phyloP scores from a whole-genome alignment of 306 rosid genomes.

The cucumber (Cucumis sativus) region Cucumber_9930_V3 NC_026656.2:21271501-21272000 shows the following conservation, averaged over 20 bases:
- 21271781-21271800: background rate
- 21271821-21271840: background rate
- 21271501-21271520: constrained; percentile 79
- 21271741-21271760: background rate
- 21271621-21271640: background rate
- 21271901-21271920: background rate
- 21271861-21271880: background rate
- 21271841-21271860: background rate
- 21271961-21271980: too few species aligned
- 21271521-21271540: constrained; percentile 72
- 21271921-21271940: background rate
- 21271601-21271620: constrained; percentile 87
- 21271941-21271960: too few species aligned
- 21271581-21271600: constrained; percentile 59
- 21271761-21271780: constrained; percentile 1
- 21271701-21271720: background rate
- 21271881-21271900: background rate
- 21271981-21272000: too few species aligned
- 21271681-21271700: background rate
- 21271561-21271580: constrained; percentile 81
- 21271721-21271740: constrained; percentile 5
- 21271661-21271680: background rate
- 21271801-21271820: background rate
- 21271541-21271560: constrained; percentile 87
- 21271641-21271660: background rate